Evolutionary conservation across 2,329 filamentous ascomycete species (phyloP).

Genomic region (Claviceps digitariae): DNA sequence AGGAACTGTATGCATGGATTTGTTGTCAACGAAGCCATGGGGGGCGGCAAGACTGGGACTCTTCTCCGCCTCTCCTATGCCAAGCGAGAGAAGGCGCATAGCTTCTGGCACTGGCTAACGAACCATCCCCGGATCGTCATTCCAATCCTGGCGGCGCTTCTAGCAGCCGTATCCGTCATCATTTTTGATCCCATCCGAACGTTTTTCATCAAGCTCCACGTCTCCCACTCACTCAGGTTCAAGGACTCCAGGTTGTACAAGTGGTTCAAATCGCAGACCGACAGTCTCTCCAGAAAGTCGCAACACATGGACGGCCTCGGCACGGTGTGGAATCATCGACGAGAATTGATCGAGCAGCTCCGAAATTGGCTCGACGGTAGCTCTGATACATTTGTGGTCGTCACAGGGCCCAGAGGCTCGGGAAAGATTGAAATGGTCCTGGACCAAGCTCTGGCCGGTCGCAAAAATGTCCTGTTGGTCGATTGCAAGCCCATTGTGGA

Average conservation of each 20-base stretch:
- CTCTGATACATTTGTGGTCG: conserved; percentile 80
- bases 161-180: conserved; percentile 72
- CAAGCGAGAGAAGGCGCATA: conserved; percentile 59
- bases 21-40: conserved; percentile 51
- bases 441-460: conserved; percentile 65
- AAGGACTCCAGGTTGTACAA: conserved; percentile 60
- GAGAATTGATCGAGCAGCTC: conserved; percentile 68
- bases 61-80: conserved; percentile 74
- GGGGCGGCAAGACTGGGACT: conserved; percentile 65
- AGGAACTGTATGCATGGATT: conserved; percentile 88
- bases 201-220: conserved; percentile 80
- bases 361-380: conserved; percentile 79
- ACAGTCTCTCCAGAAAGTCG: conserved; percentile 47
- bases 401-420: conserved; percentile 83
- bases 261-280: conserved; percentile 57
- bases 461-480: conserved; percentile 66
- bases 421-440: conserved; percentile 82
- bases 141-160: conserved; percentile 63
- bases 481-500: conserved; percentile 93
- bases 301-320: conserved; percentile 56
- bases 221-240: conserved; percentile 63
- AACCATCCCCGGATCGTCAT: conserved; percentile 81
- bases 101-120: conserved; percentile 76
- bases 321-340: conserved; percentile 79
- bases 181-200: conserved; percentile 91